Percentiles rank a stretch among this genome's conserved stretches.
These are phyloP conservation scores for Nicotiana noctiflora DNA, from an alignment of 257 asterid genomes.

Conservation along the genomic window DNA sequence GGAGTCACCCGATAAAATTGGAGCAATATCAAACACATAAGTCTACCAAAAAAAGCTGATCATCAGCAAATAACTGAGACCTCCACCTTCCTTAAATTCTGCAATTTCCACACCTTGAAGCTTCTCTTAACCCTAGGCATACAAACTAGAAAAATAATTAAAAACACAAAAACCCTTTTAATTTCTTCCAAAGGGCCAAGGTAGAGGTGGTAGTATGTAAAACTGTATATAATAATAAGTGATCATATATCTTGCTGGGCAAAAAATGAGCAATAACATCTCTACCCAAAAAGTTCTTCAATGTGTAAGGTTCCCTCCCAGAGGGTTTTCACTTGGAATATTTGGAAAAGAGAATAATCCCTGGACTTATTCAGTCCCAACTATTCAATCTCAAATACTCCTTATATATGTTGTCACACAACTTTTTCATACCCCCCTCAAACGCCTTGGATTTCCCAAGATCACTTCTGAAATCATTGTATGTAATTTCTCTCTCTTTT, in stretches of 20 bases:
- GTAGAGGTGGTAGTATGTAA: background rate
- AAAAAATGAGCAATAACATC: slow-evolving; percentile 2
- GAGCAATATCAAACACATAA: background rate
- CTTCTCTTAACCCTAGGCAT: background rate
- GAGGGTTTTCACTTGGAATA: slow-evolving; percentile 8
- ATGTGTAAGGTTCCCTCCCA: slow-evolving; percentile 4
- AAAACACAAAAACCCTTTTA: background rate
- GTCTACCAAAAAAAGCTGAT: background rate
- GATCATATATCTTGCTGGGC: background rate
- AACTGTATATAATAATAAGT: background rate
- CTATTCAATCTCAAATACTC: slow-evolving; percentile 15
- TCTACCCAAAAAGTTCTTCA: slow-evolving; percentile 7
- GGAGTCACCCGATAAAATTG: background rate
- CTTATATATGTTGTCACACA: slow-evolving; percentile 15
- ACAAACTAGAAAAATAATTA: background rate
- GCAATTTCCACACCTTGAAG: background rate
- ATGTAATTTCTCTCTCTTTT: background rate
- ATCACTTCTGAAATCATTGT: slow-evolving; percentile 18
- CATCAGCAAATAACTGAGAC: background rate
- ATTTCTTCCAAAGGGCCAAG: background rate
- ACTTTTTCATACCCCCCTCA: slow-evolving; percentile 14
- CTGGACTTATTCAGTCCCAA: slow-evolving; percentile 15
- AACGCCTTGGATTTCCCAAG: slow-evolving; percentile 19
- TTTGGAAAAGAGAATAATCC: background rate
- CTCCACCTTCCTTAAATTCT: background rate